These are phyloP conservation scores for Botrytis aclada DNA, from an alignment of 2,329 filamentous ascomycete genomes.

Conservation along the genomic window DNA sequence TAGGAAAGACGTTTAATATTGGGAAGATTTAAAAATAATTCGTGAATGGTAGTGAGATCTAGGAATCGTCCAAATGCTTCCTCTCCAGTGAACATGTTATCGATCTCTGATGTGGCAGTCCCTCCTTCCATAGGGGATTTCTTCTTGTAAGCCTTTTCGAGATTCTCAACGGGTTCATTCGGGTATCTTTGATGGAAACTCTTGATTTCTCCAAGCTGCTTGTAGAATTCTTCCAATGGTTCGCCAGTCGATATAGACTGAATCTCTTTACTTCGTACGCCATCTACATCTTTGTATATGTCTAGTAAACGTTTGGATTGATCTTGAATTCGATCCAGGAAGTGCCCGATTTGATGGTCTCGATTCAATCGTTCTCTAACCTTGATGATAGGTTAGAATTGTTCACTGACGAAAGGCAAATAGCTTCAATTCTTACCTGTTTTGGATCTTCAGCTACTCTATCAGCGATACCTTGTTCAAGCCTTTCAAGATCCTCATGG, in stretches of 20 bases:
- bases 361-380: slow-evolving; percentile 84
- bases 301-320: slow-evolving; percentile 78
- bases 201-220: slow-evolving; percentile 75
- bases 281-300: slow-evolving; percentile 79
- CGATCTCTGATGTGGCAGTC: slow-evolving; percentile 65
- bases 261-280: slow-evolving; percentile 71
- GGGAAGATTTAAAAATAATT: slow-evolving; percentile 85
- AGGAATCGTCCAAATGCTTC: slow-evolving; percentile 92
- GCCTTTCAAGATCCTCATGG: slow-evolving; percentile 92
- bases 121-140: slow-evolving; percentile 63
- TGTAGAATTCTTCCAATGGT: slow-evolving; percentile 87
- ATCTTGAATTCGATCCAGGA: slow-evolving; percentile 80
- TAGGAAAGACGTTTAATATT: slow-evolving; percentile 83
- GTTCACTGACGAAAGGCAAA: background rate
- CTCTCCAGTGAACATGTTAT: slow-evolving; percentile 92
- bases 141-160: slow-evolving; percentile 85
- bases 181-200: slow-evolving; percentile 88
- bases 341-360: slow-evolving; percentile 87
- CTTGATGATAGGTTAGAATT: slow-evolving; percentile 44
- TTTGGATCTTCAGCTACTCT: slow-evolving; percentile 84
- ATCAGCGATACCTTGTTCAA: slow-evolving; percentile 91
- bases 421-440: slow-evolving; percentile 56
- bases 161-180: slow-evolving; percentile 91
- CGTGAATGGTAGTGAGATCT: slow-evolving; percentile 79
- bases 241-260: slow-evolving; percentile 82